Conservation (phyloP, 371 early-diverging fungal species). For the Nematocida ausubeli region DNA sequence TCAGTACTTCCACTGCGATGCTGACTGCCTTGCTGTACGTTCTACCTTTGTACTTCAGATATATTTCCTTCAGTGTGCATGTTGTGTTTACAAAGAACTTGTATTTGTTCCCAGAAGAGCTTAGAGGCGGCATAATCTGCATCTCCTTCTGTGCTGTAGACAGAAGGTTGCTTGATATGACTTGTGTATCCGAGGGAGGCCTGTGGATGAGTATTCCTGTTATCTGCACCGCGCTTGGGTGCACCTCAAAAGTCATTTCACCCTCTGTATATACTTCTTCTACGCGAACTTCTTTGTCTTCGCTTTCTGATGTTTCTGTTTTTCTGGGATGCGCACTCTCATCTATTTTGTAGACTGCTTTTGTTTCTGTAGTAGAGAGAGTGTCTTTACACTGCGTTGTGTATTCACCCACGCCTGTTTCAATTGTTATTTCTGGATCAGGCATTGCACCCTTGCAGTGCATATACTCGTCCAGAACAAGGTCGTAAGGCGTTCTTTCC, state of each 20-base stretch:
- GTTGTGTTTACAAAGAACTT: background rate
- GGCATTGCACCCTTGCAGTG: slow-evolving; percentile 11
- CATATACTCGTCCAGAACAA: slow-evolving; percentile 31
- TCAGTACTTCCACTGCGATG: slow-evolving; percentile 7
- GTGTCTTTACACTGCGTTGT: background rate
- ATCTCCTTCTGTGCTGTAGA: background rate
- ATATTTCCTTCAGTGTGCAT: slow-evolving; percentile 1
- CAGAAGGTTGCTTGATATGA: background rate
- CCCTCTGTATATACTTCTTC: slow-evolving; percentile 5
- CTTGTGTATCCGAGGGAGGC: background rate
- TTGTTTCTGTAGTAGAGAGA: background rate
- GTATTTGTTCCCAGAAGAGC: background rate
- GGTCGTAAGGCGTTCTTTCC: slow-evolving; percentile 12
- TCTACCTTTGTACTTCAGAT: slow-evolving; percentile 15
- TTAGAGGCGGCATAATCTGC: background rate
- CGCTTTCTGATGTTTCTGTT: background rate
- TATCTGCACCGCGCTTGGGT: background rate
- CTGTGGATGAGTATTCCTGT: background rate
- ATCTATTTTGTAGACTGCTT: background rate
- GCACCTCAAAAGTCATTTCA: background rate
- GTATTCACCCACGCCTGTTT: background rate
- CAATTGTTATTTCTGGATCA: slow-evolving; percentile 6
- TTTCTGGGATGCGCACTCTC: background rate
- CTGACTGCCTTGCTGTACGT: background rate
- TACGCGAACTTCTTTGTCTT: background rate